These are phyloP conservation scores for Phytophthora hybrid DNA, from an alignment of 352 stramenopile species.

Conservation along the genomic window DNA sequence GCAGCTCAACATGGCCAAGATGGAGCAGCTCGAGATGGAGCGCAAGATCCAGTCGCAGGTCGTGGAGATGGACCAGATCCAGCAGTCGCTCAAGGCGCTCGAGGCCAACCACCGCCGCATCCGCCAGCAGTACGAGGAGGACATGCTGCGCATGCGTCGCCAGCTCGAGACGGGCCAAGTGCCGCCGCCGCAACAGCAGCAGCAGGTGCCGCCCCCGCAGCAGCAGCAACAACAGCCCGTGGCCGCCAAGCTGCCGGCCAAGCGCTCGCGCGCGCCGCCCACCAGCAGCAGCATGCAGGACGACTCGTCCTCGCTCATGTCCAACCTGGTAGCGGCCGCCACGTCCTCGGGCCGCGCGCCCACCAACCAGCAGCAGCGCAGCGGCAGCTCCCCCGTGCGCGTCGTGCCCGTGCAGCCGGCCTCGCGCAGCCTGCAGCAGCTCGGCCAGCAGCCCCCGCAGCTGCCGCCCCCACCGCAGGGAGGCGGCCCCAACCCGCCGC, in stretches of 20 bases:
- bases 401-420: constrained; percentile 76
- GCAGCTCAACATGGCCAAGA: constrained; percentile 89
- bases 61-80: constrained; percentile 90
- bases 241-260: constrained; percentile 58
- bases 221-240: constrained; percentile 26
- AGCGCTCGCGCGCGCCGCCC: constrained; percentile 57
- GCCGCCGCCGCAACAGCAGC: constrained; percentile 26
- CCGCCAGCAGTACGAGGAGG: constrained; percentile 88
- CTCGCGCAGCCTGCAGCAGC: constrained; percentile 72
- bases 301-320: constrained; percentile 69
- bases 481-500: constrained; percentile 37
- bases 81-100: constrained; percentile 86
- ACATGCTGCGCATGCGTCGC: constrained; percentile 84
- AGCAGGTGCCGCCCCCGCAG: constrained; percentile 57
- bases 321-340: constrained; percentile 61
- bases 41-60: constrained; percentile 90
- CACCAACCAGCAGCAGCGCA: constrained; percentile 39
- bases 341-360: constrained; percentile 55
- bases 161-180: constrained; percentile 75
- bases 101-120: constrained; percentile 86
- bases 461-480: constrained; percentile 47
- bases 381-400: constrained; percentile 58
- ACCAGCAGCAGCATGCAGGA: constrained; percentile 56
- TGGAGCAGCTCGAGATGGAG: constrained; percentile 90
- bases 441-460: constrained; percentile 64